Percentiles rank a stretch among this genome's conserved stretches.
These are phyloP conservation scores for Ogataea pini DNA, from an alignment of 805 yeast genomes.

Conservation along the genomic window DNA sequence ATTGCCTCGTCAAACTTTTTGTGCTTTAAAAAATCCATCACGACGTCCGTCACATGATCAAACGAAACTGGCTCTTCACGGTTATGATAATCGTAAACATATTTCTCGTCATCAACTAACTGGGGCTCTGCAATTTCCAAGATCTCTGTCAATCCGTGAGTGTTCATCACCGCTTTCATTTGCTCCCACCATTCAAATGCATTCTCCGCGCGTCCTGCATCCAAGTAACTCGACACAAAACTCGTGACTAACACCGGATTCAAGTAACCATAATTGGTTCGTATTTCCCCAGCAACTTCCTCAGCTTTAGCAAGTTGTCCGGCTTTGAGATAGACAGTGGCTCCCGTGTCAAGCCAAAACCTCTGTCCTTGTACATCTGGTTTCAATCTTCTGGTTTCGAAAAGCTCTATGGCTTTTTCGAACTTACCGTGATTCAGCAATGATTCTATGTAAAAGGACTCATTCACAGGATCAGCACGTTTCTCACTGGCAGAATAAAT, in stretches of 20 bases:
- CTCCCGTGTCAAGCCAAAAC: constrained; percentile 57
- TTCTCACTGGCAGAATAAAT: constrained; percentile 43
- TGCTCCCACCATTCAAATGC: constrained; percentile 38
- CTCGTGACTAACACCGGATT: constrained; percentile 39
- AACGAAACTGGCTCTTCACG: constrained; percentile 30
- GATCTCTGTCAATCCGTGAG: constrained; percentile 26
- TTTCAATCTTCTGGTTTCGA: constrained; percentile 36
- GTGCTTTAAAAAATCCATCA: constrained; percentile 24
- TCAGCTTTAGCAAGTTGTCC: constrained; percentile 40
- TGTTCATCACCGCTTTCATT: constrained; percentile 28
- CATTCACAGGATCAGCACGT: constrained; percentile 52
- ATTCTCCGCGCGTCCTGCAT: constrained; percentile 26
- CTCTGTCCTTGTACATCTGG: constrained; percentile 39
- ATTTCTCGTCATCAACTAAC: constrained; percentile 21
- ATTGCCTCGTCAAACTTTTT: constrained; percentile 24
- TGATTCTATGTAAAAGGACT: constrained; percentile 49
- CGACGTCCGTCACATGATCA: constrained; percentile 28
- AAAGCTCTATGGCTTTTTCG: constrained; percentile 40
- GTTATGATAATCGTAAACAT: constrained; percentile 32
- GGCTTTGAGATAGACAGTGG: constrained; percentile 40
- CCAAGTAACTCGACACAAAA: constrained; percentile 38
- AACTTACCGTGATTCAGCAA: constrained; percentile 37
- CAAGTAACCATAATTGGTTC: constrained; percentile 35
- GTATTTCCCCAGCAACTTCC: constrained; percentile 31
- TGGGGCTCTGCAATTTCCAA: constrained; percentile 25